Evolutionary conservation across 2,329 filamentous ascomycete species (phyloP).

Genomic region (Alternaria sp.): DNA sequence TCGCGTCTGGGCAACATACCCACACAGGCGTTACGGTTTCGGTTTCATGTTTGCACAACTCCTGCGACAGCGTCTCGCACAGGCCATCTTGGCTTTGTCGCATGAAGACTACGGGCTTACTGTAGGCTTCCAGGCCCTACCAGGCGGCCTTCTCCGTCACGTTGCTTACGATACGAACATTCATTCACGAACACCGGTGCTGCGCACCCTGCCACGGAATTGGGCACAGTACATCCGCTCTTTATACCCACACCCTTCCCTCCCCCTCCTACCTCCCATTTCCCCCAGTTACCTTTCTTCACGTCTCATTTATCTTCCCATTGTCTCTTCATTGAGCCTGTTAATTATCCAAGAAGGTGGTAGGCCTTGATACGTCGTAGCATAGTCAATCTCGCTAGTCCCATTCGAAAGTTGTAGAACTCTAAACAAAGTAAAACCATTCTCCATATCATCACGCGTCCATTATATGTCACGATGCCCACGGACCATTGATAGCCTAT

Average conservation of each 20-base stretch:
- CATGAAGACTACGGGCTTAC: not conserved
- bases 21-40: conserved; percentile 23
- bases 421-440: conserved; percentile 3
- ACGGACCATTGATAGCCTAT: not conserved
- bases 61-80: conserved; percentile 15
- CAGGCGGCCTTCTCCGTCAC: conserved; percentile 2
- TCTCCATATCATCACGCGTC: not conserved
- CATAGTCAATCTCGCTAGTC: not conserved
- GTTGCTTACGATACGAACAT: conserved; percentile 19
- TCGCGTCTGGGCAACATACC: conserved; percentile 7
- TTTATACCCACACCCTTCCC: conserved; percentile 9
- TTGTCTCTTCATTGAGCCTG: conserved; percentile 1
- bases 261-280: not conserved
- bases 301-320: conserved; percentile 6
- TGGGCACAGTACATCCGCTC: conserved; percentile 16
- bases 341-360: conserved; percentile 1
- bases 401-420: not conserved
- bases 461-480: not conserved
- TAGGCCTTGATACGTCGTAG: not conserved
- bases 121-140: not conserved
- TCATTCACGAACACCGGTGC: conserved; percentile 15
- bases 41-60: conserved; percentile 21
- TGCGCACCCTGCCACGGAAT: conserved; percentile 16
- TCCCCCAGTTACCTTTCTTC: conserved; percentile 2
- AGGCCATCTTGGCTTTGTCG: conserved; percentile 4